Percentiles rank a stretch among this genome's conserved stretches.
Conservation (phyloP, 176 grass and related monocot genomes). For the Aegilops tauschii region DNA sequence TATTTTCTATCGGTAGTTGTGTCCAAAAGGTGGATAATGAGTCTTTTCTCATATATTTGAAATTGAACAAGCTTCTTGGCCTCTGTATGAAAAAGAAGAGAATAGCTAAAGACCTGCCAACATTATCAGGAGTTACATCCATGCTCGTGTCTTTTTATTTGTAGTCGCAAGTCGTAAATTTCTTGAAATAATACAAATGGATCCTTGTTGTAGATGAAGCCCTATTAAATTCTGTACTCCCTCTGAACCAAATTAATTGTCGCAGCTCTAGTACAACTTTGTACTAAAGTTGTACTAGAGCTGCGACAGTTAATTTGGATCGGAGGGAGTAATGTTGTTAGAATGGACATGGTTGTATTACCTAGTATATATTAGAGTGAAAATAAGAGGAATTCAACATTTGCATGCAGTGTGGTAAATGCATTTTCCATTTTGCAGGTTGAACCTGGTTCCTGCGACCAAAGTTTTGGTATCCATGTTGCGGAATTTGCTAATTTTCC, state of each 20-base stretch:
- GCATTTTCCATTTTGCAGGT: slow-evolving; percentile 55
- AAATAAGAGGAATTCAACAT: neutral
- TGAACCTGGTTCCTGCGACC: slow-evolving; percentile 90
- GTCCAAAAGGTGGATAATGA: neutral
- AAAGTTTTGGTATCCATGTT: slow-evolving; percentile 99
- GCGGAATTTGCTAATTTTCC: slow-evolving; percentile 98
- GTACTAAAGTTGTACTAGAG: no score
- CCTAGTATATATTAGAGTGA: neutral
- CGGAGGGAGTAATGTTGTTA: neutral
- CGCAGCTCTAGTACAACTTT: no score
- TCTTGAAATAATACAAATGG: neutral
- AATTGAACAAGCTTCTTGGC: neutral
- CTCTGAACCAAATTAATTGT: neutral
- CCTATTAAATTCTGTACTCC: neutral
- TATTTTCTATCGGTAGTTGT: neutral
- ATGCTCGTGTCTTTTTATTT: neutral
- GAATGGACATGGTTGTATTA: neutral
- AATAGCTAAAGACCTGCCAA: neutral
- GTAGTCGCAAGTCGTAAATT: neutral
- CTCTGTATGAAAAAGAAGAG: neutral
- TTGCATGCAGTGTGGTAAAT: slow-evolving; percentile 10
- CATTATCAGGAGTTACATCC: neutral
- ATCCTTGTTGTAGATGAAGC: neutral
- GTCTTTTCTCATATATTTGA: neutral
- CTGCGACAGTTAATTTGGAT: no score